Evolutionary conservation across 2,329 filamentous ascomycete species (phyloP), one percentile per base, ranked within the genome.

Genomic region (Colletotrichum musae): DNA sequence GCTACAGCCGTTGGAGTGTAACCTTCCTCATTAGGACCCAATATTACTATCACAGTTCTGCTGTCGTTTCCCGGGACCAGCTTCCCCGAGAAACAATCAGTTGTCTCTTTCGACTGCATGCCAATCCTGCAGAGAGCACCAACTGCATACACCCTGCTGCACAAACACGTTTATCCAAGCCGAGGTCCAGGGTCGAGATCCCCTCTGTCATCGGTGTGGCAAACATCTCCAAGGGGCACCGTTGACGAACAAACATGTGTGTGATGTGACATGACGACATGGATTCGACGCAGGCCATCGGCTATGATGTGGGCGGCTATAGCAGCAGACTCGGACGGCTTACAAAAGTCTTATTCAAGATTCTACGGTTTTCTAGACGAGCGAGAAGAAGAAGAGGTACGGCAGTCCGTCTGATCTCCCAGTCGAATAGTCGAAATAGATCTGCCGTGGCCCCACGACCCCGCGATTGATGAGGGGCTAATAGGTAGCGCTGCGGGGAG

Each of bases 381-480:
- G 18, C 1, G 18, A 18, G 18, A 18, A 18, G 18, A 18, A 18
- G 18, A 18, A 18, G n/a, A n/a, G n/a, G n/a, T n/a, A n/a, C n/a
- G 47, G 47, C 47, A 50, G 32, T 28, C 41, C 66, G 16, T 69
- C 66, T 18, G 61, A 51, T 56, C 48, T 65, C 32, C 9, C 12
- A 13, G 4, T 28, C n/a, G 6, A 50, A 43, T 26, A 47, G 18
- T 53, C 54, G 26, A 45, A 41, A 12, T 54, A 18, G 36, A 69
- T 52, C 45, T 61, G 57, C 62, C 56, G 61, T 43, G 36, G 24
- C 32, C 32, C 36, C 43, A 4, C 21, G 6, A 67, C 62, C 62
- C 67, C 67, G 63, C 67, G 54, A 50, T 16, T 21, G 15, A 36
- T 50, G 57, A 59, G 57, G 57, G 57, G 57, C 57, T 51, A n/a